Conservation (phyloP, 495 filamentous ascomycete genomes). For the Bryoglossum gracile region DNA sequence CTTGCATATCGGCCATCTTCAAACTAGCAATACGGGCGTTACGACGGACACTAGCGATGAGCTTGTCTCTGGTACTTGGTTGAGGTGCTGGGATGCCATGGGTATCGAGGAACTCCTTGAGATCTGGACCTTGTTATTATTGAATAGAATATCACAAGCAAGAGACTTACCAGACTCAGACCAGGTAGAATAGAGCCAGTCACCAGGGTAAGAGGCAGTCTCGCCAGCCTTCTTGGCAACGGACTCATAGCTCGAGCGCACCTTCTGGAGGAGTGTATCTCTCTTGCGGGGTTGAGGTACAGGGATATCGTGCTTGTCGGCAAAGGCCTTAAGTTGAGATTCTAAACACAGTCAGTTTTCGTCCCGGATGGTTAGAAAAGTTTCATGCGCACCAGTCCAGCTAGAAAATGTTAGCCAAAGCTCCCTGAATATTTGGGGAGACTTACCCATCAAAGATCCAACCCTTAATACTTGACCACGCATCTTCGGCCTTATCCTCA, state of each 20-base stretch:
- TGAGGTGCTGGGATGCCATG: conserved; percentile 85
- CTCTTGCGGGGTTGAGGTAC: conserved; percentile 78
- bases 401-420: conserved; percentile 37
- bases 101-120: conserved; percentile 77
- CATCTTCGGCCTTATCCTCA: conserved; percentile 61
- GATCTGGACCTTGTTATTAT: conserved; percentile 23
- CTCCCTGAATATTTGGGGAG: conserved; percentile 21
- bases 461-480: conserved; percentile 65
- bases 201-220: conserved; percentile 77
- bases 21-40: conserved; percentile 76
- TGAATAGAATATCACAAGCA: conserved; percentile 41
- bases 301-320: conserved; percentile 77
- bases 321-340: conserved; percentile 84
- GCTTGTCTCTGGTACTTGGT: conserved; percentile 74
- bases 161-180: conserved; percentile 49
- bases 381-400: conserved; percentile 44
- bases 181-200: conserved; percentile 92
- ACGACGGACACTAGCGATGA: conserved; percentile 83
- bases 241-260: conserved; percentile 73
- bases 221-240: conserved; percentile 79
- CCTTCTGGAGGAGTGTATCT: conserved; percentile 69
- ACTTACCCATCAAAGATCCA: conserved; percentile 93
- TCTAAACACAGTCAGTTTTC: conserved; percentile 32
- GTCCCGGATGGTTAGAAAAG: not conserved
- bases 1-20: conserved; percentile 48